Percentiles rank a stretch among this genome's conserved stretches.
phyloP scores from a whole-genome alignment of 345 rosid species.

The Physaria fendleri region DNA sequence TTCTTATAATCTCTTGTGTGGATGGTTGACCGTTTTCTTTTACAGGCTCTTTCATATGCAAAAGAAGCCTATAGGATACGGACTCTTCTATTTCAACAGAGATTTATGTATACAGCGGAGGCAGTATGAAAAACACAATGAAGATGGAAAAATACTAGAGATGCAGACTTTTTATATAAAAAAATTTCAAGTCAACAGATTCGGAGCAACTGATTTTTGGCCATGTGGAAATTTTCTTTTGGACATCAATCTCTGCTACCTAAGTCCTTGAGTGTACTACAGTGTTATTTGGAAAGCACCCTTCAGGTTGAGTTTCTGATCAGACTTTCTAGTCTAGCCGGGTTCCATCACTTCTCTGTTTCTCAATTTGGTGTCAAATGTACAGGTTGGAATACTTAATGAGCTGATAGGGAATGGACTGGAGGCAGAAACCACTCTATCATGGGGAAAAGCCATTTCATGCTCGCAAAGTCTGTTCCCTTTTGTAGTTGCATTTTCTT shows the following conservation, averaged over 20 bases:
- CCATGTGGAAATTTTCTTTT: constrained; percentile 34
- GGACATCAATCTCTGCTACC: constrained; percentile 46
- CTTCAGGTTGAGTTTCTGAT: constrained; percentile 58
- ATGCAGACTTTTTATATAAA: constrained; percentile 34
- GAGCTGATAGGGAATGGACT: constrained; percentile 77
- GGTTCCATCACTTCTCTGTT: constrained; percentile 11
- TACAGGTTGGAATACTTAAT: constrained; percentile 65
- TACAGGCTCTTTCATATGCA: constrained; percentile 77
- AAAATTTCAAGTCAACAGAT: constrained; percentile 40
- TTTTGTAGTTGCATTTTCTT: constrained; percentile 64
- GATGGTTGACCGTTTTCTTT: not conserved
- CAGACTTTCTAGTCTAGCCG: constrained; percentile 12
- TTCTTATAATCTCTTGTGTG: constrained; percentile 10
- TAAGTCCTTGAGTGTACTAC: constrained; percentile 84
- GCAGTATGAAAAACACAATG: constrained; percentile 37
- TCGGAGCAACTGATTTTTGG: constrained; percentile 53
- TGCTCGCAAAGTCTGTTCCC: constrained; percentile 46
- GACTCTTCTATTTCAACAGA: constrained; percentile 61
- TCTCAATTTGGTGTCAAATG: constrained; percentile 3
- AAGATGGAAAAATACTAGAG: constrained; percentile 35
- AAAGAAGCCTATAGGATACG: constrained; percentile 72
- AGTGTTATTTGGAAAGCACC: constrained; percentile 85
- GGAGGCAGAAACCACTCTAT: constrained; percentile 61
- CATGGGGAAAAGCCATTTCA: constrained; percentile 83
- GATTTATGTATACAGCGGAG: constrained; percentile 59